Base-by-base conservation (phyloP, 2,329 filamentous ascomycete species). In the Chlorencoelia australis region DNA sequence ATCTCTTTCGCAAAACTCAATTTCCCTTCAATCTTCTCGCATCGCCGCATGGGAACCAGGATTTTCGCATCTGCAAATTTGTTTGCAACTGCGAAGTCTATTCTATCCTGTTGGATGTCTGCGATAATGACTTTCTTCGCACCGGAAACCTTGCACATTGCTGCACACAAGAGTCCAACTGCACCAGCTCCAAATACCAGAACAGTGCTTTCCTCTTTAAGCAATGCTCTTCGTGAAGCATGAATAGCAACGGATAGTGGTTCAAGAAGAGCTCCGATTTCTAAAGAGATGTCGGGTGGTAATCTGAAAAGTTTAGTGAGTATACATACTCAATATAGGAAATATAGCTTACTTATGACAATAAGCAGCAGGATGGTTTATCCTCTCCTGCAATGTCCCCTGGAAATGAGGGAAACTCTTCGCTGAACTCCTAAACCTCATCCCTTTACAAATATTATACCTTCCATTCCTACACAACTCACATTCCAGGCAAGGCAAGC, bases 291-390 rank as follows among this genome's bases (percentile, higher is more conserved):
- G 60, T 81, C 68, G 32, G 81, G 80, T 46, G 53, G 54, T 10
- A 57, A 42, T 42, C 54, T 57, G 22, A 22, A 7, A n/a, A n/a
- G n/a, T n/a, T 7, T 16, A 17, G 35, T 48, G 13, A 47, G 37
- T 30, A n/a, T n/a, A 29, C 15, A 18, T 20, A 24, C 5, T 4
- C 8, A 10, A 27, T 26, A 10, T 8, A 18, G 4, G 10, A 33
- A 30, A 7, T 17, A 21, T 11, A 26, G 38, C 50, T 37, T 42
- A 57, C 71, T 94, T 93, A 69, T 95, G 85, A 65, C 89, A 96
- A 84, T 87, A 95, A 32, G 81, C 69, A n/a, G 87, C 87, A 2
- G 86, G 87, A 66, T 95, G 89, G 65, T 91, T 94, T 63, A 95
- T 57, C n/a, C 45, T 50, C 36, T 48, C 49, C 29, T 56, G 54